Evolutionary conservation across 176 grass and related monocot genomes (phyloP), one percentile per base, ranked within the genome.

Genomic region (Oryza glaberrima): DNA sequence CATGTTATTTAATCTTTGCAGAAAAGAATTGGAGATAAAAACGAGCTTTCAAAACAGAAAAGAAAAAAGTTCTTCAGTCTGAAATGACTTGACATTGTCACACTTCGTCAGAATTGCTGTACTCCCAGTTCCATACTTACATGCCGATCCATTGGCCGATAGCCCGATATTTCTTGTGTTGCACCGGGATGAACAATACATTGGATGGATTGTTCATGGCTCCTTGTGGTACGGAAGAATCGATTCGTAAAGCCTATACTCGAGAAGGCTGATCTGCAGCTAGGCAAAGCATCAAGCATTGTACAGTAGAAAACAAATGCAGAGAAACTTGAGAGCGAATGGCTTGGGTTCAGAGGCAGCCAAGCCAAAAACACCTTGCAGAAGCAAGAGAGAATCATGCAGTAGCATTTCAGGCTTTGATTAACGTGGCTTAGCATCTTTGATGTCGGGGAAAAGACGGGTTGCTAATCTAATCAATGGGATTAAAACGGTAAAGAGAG

Each of bases 151-250:
- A 56, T 20, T 35, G 44, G 56, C 67, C 40, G 40, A 41, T 9
- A 41, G 40, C 40, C 40, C 40, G 7, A 41, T 41, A 41, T 41
- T 40, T 23, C 26, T 44, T 45, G 35, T 70, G n/a, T 51, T 77
- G 10, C 64, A 75, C 52, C 16, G 26, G n/a, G 49, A 16, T n/a
- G 44, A 41, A 20, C 46, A 32, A 23, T 38, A n/a, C 7, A 67
- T 43, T 20, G 43, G 45, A 66, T 66, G 71, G 56, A 82, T 90
- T 70, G 35, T 77, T 86, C 83, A 67, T 47, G 81, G 70, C 83
- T 67, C 23, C 14, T 72, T 67, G 82, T n/a, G 65, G 43, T 77
- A 85, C 77, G 72, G 30, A 54, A 72, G 82, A 90, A 90, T 86
- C 88, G 17, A 40, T 69, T 40, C 48, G 17, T 77, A 61, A 69